Evolutionary conservation across 2,329 filamentous ascomycete species (phyloP).

Genomic region (Escovopsis sp.): DNA sequence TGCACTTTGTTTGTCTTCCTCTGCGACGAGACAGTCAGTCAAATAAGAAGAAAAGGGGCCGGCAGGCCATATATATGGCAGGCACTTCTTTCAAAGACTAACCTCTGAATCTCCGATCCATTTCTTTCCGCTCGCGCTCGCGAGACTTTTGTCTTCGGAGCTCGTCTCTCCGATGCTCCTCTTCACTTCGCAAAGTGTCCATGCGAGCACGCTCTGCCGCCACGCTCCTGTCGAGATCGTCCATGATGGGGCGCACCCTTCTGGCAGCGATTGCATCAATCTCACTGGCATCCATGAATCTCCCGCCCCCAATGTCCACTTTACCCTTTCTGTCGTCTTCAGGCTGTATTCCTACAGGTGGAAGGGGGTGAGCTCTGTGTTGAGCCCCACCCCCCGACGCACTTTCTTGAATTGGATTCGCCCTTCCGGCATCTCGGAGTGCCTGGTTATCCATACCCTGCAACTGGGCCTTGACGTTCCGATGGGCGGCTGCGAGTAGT

Average conservation of each 20-base stretch:
- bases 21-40: conserved; percentile 13
- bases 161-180: conserved; percentile 41
- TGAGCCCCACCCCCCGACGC: conserved; percentile 71
- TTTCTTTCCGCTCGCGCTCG: conserved; percentile 38
- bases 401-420: conserved; percentile 50
- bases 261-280: conserved; percentile 66
- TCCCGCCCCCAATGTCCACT: conserved; percentile 64
- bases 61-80: not conserved
- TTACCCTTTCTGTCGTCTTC: conserved; percentile 41
- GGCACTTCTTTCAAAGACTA: conserved; percentile 15
- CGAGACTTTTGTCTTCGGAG: conserved; percentile 30
- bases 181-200: conserved; percentile 47
- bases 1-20: conserved; percentile 27
- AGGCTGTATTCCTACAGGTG: conserved; percentile 23
- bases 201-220: conserved; percentile 56
- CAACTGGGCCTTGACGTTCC: conserved; percentile 69
- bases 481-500: conserved; percentile 64
- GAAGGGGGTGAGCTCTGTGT: conserved; percentile 50
- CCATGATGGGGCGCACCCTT: conserved; percentile 66
- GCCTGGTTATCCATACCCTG: conserved; percentile 72
- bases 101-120: conserved; percentile 45
- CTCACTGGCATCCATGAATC: conserved; percentile 61
- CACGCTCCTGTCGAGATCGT: conserved; percentile 70
- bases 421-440: conserved; percentile 59
- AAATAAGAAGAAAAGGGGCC: not conserved